Base-by-base conservation (phyloP, 2,329 filamentous ascomycete species). In the Aspergillus phoenicis region DNA sequence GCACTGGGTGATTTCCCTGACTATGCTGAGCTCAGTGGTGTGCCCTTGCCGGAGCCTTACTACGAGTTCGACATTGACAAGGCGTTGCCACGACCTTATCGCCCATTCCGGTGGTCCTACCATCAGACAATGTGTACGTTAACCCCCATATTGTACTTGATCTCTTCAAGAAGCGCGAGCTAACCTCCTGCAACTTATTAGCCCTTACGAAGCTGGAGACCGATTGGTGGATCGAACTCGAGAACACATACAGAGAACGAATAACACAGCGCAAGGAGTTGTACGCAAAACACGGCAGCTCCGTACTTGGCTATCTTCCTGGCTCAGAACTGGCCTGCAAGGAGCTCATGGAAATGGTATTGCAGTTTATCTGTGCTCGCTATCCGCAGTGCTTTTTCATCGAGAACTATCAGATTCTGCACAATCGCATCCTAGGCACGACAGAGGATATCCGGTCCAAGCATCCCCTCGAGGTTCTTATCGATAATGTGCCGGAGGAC, bases 161-260 rank as follows among this genome's bases (percentile, higher is more conserved):
- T 10, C 11, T 15, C 6, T 4, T 30, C 24, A 36, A 6, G 5
- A n/a, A 36, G 13, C 17, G 8, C 4, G 11, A 47, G 11, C 22
- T 43, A 38, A 20, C 20, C 24, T 13, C 24, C 49, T 38, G 15
- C 15, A 28, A 20, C 17, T 11, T 8, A 20, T 24, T 55, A 95
- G 91, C 91, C 2, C 80, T 94, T 8, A 88, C 85, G 47, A 96
- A 91, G 67, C 79, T 95, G 74, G 90, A 96, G 63, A 80, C 87
- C 0, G 88, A 96, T 71, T 96, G 89, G 85, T 96, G 92, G 92
- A 80, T 96, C n/a, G 92, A 96, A 76, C 82, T 96, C 2, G 91
- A 95, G 66, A 88, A 81, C 53, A 90, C 85, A 3, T 96, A 96
- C 72, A 78, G 77, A 49, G 69, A 82, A 1, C 85, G 89, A 22